Evolutionary conservation across 148 eudicot genomes (phyloP).

Genomic region (Cornus kousa): DNA sequence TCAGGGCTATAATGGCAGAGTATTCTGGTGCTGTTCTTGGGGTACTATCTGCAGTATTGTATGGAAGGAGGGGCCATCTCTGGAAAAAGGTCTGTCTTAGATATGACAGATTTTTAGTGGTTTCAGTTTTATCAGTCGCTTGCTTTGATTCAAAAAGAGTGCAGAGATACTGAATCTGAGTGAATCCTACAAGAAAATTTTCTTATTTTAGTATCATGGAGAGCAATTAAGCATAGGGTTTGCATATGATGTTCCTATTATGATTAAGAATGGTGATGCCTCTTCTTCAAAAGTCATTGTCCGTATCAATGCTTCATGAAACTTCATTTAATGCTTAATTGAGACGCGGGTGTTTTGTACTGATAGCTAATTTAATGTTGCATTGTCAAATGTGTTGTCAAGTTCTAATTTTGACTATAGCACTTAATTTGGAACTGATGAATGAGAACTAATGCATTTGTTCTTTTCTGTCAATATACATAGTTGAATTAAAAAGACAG

Average conservation of each 20-base stretch:
- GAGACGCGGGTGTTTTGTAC: neutral
- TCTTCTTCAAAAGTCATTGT: neutral
- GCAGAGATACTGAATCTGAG: no score
- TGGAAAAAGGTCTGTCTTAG: conserved; percentile 78
- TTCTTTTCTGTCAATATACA: neutral
- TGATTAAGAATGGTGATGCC: neutral
- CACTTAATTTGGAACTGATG: neutral
- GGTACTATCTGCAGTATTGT: conserved; percentile 78
- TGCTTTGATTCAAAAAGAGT: neutral
- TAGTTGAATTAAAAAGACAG: neutral
- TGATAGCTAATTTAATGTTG: neutral
- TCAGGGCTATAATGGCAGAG: conserved; percentile 88
- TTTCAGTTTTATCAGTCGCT: neutral
- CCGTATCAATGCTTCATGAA: neutral
- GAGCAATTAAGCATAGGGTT: neutral
- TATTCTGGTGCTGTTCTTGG: conserved; percentile 99
- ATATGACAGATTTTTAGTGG: neutral
- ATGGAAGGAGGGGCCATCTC: conserved; percentile 69
- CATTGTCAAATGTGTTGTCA: neutral
- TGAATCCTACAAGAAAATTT: neutral
- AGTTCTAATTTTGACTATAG: neutral
- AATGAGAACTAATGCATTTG: conserved; percentile 3
- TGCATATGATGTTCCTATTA: neutral
- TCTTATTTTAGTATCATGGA: neutral
- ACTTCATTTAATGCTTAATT: neutral